Evolutionary conservation across 331 rosid species (phyloP).

Genomic region (Ulmus americana): DNA sequence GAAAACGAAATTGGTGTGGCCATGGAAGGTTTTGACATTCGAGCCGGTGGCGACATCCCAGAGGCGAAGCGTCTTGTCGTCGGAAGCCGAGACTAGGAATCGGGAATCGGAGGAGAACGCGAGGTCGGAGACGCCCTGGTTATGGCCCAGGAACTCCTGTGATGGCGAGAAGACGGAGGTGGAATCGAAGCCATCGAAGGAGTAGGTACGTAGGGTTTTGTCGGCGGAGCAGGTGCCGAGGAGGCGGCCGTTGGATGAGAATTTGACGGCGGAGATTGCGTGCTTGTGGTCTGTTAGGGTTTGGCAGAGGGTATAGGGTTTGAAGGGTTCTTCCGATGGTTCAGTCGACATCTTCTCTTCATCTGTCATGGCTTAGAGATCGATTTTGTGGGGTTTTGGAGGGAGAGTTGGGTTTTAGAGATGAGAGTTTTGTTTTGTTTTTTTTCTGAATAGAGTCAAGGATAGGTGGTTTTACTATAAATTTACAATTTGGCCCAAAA

Average conservation of each 20-base stretch:
- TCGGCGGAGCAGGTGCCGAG: constrained; percentile 89
- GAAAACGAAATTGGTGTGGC: constrained; percentile 81
- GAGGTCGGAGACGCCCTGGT: constrained; percentile 78
- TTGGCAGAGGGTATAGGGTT: constrained; percentile 62
- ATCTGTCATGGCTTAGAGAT: background rate
- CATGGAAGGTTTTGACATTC: constrained; percentile 58
- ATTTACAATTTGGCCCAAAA: no score
- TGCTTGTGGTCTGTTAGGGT: constrained; percentile 72
- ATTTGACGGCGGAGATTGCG: constrained; percentile 72
- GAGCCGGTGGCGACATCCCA: constrained; percentile 78
- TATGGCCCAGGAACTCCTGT: constrained; percentile 74
- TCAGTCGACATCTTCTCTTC: constrained; percentile 36
- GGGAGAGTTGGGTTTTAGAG: background rate
- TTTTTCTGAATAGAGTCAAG: no score
- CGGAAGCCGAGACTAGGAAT: constrained; percentile 76
- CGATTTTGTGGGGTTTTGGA: background rate
- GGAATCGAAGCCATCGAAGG: constrained; percentile 35
- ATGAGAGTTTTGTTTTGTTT: background rate
- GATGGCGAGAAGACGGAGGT: constrained; percentile 43
- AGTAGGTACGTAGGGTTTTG: constrained; percentile 71
- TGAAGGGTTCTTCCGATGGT: constrained; percentile 32
- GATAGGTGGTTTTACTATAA: no score
- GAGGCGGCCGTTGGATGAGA: constrained; percentile 78
- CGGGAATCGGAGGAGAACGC: constrained; percentile 86
- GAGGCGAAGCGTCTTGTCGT: constrained; percentile 79